Base-by-base conservation (phyloP, 129 eudicot genomes). In the Apium graveolens region DNA sequence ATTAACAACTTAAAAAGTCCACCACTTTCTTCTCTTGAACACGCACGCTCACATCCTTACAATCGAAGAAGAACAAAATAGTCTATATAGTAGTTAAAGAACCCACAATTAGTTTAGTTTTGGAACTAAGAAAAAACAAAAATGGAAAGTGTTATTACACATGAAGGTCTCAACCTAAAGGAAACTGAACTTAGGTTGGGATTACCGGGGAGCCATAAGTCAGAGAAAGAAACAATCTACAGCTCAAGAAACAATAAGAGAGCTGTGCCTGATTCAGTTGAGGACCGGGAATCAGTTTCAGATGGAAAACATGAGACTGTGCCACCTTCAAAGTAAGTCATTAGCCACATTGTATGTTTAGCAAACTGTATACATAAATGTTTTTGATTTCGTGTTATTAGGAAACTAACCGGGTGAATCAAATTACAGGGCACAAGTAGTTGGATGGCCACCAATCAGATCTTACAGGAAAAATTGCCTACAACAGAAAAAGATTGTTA, bases 381-480 rank as follows among this genome's bases (percentile, higher is more conserved):
- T 34, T 66, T 51, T 74, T 16, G 27, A 27, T 53, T 39, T 70
- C 5, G 14, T 17, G 12, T 39, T 5, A 43, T 49, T 38, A 75
- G 55, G 71, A 46, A 62, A 70, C 80, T 77, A 70, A 76, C 37
- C 11, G 32, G 32, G 63, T 60, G 18, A 60, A 27, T 73, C 20
- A 27, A 55, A 49, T 80, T 17, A 57, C 86, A 93, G 98, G 83
- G 87, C 97, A 75, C 97, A 89, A 80, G 91, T 93, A 26, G 88
- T 93, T n/a, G 98, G 98, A 49, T 93, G 98, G 98, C 98, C 98
- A n/a, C 98, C 98, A 62, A 89, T 93, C 29, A 77, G 95, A 70
- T 84, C 90, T 35, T 88, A 84, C 86, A 66, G 97, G 78, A 92
- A 87, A 76, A 90, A 87, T 70, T 83, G 76, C 68, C 17, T 89